These are phyloP conservation scores for Arthrobotrys iridis DNA, from an alignment of 2,329 filamentous ascomycete genomes.

Conservation along the genomic window DNA sequence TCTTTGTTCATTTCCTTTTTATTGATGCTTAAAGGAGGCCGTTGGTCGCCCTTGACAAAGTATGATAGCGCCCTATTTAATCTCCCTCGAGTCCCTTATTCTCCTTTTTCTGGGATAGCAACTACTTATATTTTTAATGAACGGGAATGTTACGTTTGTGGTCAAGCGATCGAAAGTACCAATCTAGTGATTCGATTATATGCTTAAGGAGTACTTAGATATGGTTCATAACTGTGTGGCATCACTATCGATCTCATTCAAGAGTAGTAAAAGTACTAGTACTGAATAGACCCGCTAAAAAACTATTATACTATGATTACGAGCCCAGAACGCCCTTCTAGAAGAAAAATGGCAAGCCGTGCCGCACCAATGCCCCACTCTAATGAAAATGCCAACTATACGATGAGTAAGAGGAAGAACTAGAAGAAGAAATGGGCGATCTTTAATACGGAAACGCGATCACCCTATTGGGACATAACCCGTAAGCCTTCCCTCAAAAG, in stretches of 20 bases:
- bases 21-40: background rate
- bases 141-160: slow-evolving; percentile 59
- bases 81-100: slow-evolving; percentile 1
- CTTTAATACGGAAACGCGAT: too few species aligned
- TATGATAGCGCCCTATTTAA: background rate
- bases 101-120: slow-evolving; percentile 63
- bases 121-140: slow-evolving; percentile 59
- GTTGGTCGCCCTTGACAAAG: too few species aligned
- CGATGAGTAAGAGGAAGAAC: background rate
- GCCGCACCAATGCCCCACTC: background rate
- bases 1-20: background rate
- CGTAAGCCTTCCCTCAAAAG: background rate
- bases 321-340: background rate
- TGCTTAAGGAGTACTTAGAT: too few species aligned
- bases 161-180: too few species aligned
- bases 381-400: background rate
- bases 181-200: too few species aligned
- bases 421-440: background rate
- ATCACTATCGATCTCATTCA: too few species aligned
- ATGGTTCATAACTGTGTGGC: too few species aligned
- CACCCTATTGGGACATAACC: too few species aligned
- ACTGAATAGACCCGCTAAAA: too few species aligned
- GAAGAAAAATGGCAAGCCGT: too few species aligned
- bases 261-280: too few species aligned
- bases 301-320: background rate